These are phyloP conservation scores for Mycena galericulata DNA, from an alignment of 768 basidiomycete genomes.

Conservation along the genomic window DNA sequence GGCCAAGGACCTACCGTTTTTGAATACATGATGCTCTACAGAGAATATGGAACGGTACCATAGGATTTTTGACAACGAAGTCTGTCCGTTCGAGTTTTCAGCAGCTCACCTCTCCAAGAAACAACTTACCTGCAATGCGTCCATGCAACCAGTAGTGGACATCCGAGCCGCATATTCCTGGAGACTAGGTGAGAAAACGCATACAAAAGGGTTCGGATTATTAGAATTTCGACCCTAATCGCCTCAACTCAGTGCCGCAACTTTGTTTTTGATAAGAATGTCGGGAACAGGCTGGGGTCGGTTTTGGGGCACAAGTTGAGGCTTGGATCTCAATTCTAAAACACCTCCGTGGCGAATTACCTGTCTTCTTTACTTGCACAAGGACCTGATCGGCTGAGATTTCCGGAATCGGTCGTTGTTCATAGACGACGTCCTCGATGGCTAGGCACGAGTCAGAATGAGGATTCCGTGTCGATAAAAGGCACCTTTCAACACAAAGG, in stretches of 20 bases:
- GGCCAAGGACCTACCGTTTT: conserved; percentile 83
- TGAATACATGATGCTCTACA: neutral
- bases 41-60: conserved; percentile 58
- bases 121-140: conserved; percentile 62
- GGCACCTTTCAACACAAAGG: conserved; percentile 76
- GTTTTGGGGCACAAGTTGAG: too few relatives aligned
- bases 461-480: neutral
- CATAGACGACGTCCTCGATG: conserved; percentile 76
- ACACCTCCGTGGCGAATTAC: conserved; percentile 55
- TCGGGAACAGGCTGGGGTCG: too few relatives aligned
- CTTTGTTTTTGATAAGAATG: too few relatives aligned
- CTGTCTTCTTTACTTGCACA: conserved; percentile 92
- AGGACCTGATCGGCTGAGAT: conserved; percentile 82
- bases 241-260: too few relatives aligned
- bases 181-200: conserved; percentile 5
- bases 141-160: conserved; percentile 87
- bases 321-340: too few relatives aligned
- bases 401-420: conserved; percentile 81
- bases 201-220: conserved; percentile 19
- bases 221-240: too few relatives aligned
- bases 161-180: conserved; percentile 92
- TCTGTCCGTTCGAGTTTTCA: conserved; percentile 46
- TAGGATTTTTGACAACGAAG: conserved; percentile 83
- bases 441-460: conserved; percentile 3
- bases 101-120: too few relatives aligned